phyloP scores from a whole-genome alignment of 23 red algal species.

The Cyanidiococcus yangmingshanensis region DNA sequence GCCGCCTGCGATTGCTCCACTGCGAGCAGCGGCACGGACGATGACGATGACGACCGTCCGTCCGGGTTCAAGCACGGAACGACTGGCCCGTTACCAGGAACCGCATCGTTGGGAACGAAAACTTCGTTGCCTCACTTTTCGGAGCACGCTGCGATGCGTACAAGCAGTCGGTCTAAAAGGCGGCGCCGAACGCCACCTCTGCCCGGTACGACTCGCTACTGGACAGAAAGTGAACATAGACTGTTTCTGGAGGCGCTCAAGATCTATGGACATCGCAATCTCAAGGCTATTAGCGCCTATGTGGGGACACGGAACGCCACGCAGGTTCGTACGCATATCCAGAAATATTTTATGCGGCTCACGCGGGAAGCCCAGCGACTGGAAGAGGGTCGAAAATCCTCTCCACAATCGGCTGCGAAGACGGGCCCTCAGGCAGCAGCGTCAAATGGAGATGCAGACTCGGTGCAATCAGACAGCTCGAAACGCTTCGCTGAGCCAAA shows the following conservation, averaged over 20 bases:
- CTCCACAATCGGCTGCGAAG: background rate
- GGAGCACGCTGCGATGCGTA: background rate
- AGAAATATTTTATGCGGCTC: conserved; percentile 88
- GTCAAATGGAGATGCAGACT: background rate
- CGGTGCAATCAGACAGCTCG: background rate
- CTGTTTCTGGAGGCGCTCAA: conserved; percentile 75
- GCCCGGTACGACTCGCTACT: conserved; percentile 65
- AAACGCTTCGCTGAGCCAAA: background rate
- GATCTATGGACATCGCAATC: conserved; percentile 70
- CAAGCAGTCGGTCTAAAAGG: background rate
- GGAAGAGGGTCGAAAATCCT: background rate
- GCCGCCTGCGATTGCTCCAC: background rate
- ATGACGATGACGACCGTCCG: background rate
- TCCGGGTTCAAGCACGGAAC: background rate
- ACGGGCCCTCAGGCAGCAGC: background rate
- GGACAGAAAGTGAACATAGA: conserved; percentile 70
- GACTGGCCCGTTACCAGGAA: background rate
- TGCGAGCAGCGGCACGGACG: background rate
- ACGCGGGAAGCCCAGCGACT: conserved; percentile 58
- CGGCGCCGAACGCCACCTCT: background rate
- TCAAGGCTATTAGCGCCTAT: conserved; percentile 64
- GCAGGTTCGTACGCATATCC: conserved; percentile 78
- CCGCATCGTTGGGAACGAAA: background rate
- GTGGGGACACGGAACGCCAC: conserved; percentile 73
- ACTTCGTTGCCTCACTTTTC: background rate